A percentile compares a stretch with the other conserved stretches of the same genome.
These are phyloP conservation scores for Metarhizium humberi DNA, from an alignment of 2,329 filamentous ascomycete species.

Conservation along the genomic window DNA sequence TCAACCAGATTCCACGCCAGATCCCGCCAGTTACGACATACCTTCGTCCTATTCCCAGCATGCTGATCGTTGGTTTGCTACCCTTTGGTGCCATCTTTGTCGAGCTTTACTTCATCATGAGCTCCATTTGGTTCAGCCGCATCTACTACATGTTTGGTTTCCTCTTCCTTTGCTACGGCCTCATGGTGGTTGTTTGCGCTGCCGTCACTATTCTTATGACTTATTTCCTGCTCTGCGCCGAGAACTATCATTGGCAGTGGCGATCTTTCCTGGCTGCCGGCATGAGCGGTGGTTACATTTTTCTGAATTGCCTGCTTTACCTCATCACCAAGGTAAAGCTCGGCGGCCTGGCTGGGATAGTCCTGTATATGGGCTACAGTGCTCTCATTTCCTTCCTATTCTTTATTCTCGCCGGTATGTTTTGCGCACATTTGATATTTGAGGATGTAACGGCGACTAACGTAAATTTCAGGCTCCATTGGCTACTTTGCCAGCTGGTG, in stretches of 20 bases:
- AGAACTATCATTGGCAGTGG: slow-evolving; percentile 99
- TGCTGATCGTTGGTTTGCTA: slow-evolving; percentile 83
- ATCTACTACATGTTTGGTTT: slow-evolving; percentile 99
- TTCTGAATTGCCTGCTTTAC: slow-evolving; percentile 83
- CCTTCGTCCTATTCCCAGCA: slow-evolving; percentile 77
- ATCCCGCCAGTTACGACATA: slow-evolving; percentile 80
- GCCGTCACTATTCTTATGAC: slow-evolving; percentile 89
- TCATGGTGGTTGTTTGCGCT: slow-evolving; percentile 94
- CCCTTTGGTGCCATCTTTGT: slow-evolving; percentile 97
- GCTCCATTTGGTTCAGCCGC: slow-evolving; percentile 94
- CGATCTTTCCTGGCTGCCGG: slow-evolving; percentile 86
- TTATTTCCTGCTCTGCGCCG: slow-evolving; percentile 90
- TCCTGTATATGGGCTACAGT: slow-evolving; percentile 91
- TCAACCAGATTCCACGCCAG: slow-evolving; percentile 96
- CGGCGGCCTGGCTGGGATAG: slow-evolving; percentile 72
- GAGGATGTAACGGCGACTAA: neutral
- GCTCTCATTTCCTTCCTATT: slow-evolving; percentile 82
- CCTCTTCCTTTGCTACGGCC: slow-evolving; percentile 90
- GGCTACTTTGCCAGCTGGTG: slow-evolving; percentile 93
- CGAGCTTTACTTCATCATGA: slow-evolving; percentile 99
- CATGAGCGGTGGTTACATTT: slow-evolving; percentile 85
- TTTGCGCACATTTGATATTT: slow-evolving; percentile 57
- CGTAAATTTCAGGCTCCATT: slow-evolving; percentile 63
- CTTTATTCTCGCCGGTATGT: slow-evolving; percentile 85
- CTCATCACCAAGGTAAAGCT: slow-evolving; percentile 83